phyloP scores from a whole-genome alignment of 805 yeast genomes.

The Saturnispora dispora region DNA sequence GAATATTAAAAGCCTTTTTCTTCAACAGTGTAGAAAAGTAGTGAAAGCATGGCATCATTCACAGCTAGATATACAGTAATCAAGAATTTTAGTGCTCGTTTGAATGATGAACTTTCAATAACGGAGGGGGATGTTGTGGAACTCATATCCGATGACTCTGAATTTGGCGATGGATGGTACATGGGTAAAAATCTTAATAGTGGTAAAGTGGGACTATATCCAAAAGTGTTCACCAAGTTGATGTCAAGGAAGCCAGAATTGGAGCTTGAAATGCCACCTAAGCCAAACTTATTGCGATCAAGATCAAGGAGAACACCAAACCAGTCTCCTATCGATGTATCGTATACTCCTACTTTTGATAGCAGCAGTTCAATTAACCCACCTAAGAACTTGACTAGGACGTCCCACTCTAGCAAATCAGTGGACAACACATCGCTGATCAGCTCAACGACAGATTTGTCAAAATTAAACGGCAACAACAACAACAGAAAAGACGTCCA shows the following conservation, averaged over 20 bases:
- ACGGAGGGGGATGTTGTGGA: conserved; percentile 79
- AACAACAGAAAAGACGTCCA: conserved; percentile 6
- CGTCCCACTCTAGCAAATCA: neutral
- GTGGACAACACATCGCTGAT: neutral
- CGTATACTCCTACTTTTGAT: conserved; percentile 7
- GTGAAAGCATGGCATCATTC: neutral
- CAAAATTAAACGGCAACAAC: neutral
- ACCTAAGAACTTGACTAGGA: neutral
- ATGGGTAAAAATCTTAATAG: conserved; percentile 74
- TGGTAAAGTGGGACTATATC: conserved; percentile 77
- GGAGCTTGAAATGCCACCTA: neutral
- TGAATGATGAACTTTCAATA: conserved; percentile 82
- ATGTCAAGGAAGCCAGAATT: conserved; percentile 7
- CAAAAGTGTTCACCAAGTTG: conserved; percentile 68
- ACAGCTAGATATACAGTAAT: conserved; percentile 43
- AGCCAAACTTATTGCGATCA: conserved; percentile 42
- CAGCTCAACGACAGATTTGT: neutral
- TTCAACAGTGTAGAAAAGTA: neutral
- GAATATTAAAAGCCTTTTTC: neutral
- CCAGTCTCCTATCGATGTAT: conserved; percentile 20
- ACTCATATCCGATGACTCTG: conserved; percentile 86
- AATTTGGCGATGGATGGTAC: conserved; percentile 96
- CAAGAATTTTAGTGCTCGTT: conserved; percentile 78
- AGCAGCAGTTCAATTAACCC: neutral
- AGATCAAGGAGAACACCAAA: conserved; percentile 45